Percentiles rank a stretch among this genome's conserved stretches.
These are phyloP conservation scores for Acanthamoeba lenticulata DNA, from an alignment of 208 protist species.

Conservation along the genomic window DNA sequence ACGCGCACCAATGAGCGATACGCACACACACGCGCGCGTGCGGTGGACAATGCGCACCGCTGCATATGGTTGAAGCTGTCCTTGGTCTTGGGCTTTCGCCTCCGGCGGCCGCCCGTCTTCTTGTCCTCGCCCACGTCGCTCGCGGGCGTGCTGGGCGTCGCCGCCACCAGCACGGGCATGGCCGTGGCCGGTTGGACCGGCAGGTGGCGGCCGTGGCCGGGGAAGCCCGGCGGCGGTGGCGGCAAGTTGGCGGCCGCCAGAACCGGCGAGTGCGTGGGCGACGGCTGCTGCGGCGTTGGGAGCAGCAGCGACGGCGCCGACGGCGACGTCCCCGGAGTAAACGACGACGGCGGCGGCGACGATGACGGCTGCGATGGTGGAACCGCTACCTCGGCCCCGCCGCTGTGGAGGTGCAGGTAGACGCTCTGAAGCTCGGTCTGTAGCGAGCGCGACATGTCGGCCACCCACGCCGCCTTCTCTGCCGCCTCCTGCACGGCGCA, in stretches of 20 bases:
- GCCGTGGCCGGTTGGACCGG: not conserved
- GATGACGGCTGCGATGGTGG: not conserved
- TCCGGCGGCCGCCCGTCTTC: not conserved
- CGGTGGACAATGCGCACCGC: not conserved
- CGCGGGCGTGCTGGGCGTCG: not conserved
- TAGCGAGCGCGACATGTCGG: conserved; percentile 32
- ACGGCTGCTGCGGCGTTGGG: too few relatives aligned
- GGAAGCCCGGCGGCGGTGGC: too few relatives aligned
- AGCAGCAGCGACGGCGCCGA: too few relatives aligned
- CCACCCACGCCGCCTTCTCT: not conserved
- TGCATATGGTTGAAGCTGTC: conserved; percentile 57
- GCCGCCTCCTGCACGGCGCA: not conserved
- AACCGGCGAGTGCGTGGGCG: too few relatives aligned
- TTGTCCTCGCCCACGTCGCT: not conserved
- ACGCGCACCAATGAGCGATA: not conserved
- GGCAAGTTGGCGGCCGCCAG: too few relatives aligned
- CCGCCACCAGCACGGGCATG: not conserved
- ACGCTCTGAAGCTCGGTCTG: conserved; percentile 49
- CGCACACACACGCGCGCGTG: not conserved
- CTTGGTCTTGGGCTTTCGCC: conserved; percentile 40
- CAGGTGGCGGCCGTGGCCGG: not conserved
- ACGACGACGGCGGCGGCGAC: not conserved
- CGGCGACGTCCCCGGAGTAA: too few relatives aligned
- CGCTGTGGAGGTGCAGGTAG: conserved; percentile 8
- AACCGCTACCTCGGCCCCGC: too few relatives aligned